phyloP scores from a whole-genome alignment of 2,329 filamentous ascomycete species.

The Colletotrichum sp. region DNA sequence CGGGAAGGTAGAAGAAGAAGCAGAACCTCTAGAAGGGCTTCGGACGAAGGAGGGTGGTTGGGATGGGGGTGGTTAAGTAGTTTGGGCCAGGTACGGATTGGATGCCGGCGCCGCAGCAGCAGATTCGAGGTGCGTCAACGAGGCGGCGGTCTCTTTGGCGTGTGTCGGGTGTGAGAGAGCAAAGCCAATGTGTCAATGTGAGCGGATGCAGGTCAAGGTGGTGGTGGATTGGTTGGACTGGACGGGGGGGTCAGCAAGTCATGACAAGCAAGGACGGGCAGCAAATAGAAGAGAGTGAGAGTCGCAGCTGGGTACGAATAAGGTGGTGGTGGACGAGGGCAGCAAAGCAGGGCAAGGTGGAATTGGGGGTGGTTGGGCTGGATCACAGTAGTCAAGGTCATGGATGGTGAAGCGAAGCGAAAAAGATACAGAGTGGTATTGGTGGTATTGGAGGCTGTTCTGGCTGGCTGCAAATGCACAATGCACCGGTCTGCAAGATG shows the following conservation, averaged over 20 bases:
- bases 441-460: neutral
- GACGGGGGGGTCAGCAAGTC: neutral
- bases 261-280: neutral
- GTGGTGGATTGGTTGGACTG: neutral
- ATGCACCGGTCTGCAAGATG: neutral
- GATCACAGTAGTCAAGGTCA: conserved; percentile 4
- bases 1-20: neutral
- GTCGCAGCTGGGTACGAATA: neutral
- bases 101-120: neutral
- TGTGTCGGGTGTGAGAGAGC: neutral
- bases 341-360: neutral
- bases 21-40: neutral
- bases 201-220: neutral
- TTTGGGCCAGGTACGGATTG: neutral
- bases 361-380: conserved; percentile 8
- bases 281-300: neutral
- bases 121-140: neutral
- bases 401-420: conserved; percentile 6
- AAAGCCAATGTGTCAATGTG: neutral
- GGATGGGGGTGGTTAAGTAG: conserved; percentile 13
- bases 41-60: conserved; percentile 11
- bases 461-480: neutral
- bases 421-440: conserved; percentile 5
- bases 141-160: neutral
- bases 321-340: neutral